Evolutionary conservation across 2,329 filamentous ascomycete species (phyloP).

Genomic region (Colletotrichum tropicicola): DNA sequence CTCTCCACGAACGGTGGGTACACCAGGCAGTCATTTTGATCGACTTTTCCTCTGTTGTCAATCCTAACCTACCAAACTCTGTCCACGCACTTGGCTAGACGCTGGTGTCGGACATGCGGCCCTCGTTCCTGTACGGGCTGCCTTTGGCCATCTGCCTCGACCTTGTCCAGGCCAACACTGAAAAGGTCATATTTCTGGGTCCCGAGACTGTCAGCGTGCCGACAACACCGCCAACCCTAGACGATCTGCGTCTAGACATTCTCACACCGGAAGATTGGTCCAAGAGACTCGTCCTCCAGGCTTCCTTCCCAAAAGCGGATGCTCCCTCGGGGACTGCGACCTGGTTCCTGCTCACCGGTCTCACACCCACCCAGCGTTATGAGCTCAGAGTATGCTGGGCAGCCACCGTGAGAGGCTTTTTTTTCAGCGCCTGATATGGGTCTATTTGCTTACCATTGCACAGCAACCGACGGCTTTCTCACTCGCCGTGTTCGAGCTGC

Average conservation of each 20-base stretch:
- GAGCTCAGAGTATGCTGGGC: conserved; percentile 95
- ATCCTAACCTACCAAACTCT: background rate
- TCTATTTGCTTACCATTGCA: conserved; percentile 19
- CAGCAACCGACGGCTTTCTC: conserved; percentile 89
- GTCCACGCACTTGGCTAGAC: background rate
- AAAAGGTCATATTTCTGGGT: conserved; percentile 89
- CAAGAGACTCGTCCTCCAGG: conserved; percentile 71
- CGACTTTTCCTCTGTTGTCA: no score
- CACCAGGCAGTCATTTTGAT: no score
- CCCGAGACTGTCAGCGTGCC: conserved; percentile 68
- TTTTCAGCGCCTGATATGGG: background rate
- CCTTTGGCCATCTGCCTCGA: conserved; percentile 1
- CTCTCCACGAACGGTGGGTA: no score
- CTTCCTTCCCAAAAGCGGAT: conserved; percentile 70
- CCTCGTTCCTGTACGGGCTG: background rate
- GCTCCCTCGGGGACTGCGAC: conserved; percentile 68
- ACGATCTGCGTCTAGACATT: conserved; percentile 69
- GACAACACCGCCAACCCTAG: conserved; percentile 61
- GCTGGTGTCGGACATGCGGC: background rate
- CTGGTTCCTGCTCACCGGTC: conserved; percentile 80
- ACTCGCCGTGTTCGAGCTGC: conserved; percentile 71
- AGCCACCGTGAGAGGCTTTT: conserved; percentile 79
- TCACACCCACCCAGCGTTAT: conserved; percentile 80
- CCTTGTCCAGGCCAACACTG: conserved; percentile 73
- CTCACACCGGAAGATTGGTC: conserved; percentile 66